A percentile compares a stretch with the other conserved stretches of the same genome.
These are phyloP conservation scores for Buxus sempervirens DNA, from an alignment of 164 flowering plant genomes.

Conservation along the genomic window DNA sequence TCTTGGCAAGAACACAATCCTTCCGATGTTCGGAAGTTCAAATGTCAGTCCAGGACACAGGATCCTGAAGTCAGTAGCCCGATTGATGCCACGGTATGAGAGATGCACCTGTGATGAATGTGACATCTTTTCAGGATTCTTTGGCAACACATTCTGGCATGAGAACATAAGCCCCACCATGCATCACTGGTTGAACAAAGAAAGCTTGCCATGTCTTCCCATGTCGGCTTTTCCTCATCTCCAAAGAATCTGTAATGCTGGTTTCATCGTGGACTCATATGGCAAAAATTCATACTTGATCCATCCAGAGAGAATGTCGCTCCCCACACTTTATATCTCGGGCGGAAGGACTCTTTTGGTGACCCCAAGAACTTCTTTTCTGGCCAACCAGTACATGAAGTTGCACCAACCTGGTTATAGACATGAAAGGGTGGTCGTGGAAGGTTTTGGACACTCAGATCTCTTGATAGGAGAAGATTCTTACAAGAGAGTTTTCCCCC, in stretches of 20 bases:
- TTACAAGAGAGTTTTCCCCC: constrained; percentile 40
- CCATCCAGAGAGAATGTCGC: constrained; percentile 57
- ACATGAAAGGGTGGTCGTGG: constrained; percentile 51
- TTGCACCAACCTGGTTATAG: constrained; percentile 55
- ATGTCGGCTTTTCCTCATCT: constrained; percentile 58
- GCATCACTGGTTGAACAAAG: constrained; percentile 46
- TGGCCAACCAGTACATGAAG: constrained; percentile 56
- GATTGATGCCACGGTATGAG: constrained; percentile 47
- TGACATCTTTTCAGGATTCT: constrained; percentile 52
- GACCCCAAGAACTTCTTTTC: constrained; percentile 50
- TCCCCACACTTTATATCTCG: constrained; percentile 51
- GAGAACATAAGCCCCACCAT: constrained; percentile 41
- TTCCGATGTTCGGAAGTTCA: constrained; percentile 27
- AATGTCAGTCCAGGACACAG: constrained; percentile 29
- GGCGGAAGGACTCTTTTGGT: constrained; percentile 47
- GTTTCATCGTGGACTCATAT: constrained; percentile 44
- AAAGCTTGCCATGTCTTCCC: constrained; percentile 37
- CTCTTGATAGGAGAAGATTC: constrained; percentile 55
- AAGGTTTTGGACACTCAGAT: constrained; percentile 59
- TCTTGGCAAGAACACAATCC: constrained; percentile 35
- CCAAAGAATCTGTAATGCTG: constrained; percentile 46
- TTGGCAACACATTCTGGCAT: constrained; percentile 62
- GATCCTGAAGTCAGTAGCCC: constrained; percentile 37
- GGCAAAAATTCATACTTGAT: constrained; percentile 42
- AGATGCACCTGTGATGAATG: constrained; percentile 55